phyloP scores from a whole-genome alignment of 208 protist genomes.

The Herpetomonas samuelpessoai region DNA sequence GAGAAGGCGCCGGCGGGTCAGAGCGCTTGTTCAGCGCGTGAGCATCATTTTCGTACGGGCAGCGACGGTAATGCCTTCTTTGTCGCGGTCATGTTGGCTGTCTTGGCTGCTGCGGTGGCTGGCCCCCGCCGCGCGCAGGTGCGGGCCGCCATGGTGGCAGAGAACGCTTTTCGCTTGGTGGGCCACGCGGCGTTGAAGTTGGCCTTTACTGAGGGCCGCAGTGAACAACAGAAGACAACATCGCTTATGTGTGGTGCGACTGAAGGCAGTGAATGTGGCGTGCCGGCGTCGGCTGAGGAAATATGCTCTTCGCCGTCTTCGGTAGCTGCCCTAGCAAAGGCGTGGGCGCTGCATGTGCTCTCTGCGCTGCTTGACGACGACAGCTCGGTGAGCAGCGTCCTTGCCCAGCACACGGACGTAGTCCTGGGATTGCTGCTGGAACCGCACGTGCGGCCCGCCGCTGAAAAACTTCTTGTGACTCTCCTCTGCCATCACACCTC shows the following conservation, averaged over 20 bases:
- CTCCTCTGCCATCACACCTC: slow-evolving; percentile 29
- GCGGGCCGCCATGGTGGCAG: not conserved
- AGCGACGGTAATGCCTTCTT: not conserved
- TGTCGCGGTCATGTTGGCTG: not conserved
- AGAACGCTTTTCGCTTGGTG: not conserved
- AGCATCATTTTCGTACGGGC: too few relatives aligned
- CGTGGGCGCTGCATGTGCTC: slow-evolving; percentile 23
- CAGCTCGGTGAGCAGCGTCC: slow-evolving; percentile 15
- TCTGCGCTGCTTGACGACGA: slow-evolving; percentile 11
- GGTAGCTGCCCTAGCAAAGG: not conserved
- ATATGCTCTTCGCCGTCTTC: not conserved
- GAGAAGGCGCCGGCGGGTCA: too few relatives aligned
- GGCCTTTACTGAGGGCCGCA: too few relatives aligned
- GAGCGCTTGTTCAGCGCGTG: too few relatives aligned
- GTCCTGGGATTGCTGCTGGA: slow-evolving; percentile 21
- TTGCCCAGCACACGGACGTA: slow-evolving; percentile 10
- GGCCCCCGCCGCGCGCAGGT: not conserved
- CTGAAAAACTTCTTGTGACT: slow-evolving; percentile 21
- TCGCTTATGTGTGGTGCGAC: not conserved
- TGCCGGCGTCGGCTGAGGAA: too few relatives aligned
- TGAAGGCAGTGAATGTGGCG: not conserved
- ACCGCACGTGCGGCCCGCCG: slow-evolving; percentile 14
- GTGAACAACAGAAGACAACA: too few relatives aligned
- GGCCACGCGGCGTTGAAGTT: not conserved
- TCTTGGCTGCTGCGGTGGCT: not conserved